Conservation (phyloP, 768 basidiomycete species). For the Lactarius tabidus region DNA sequence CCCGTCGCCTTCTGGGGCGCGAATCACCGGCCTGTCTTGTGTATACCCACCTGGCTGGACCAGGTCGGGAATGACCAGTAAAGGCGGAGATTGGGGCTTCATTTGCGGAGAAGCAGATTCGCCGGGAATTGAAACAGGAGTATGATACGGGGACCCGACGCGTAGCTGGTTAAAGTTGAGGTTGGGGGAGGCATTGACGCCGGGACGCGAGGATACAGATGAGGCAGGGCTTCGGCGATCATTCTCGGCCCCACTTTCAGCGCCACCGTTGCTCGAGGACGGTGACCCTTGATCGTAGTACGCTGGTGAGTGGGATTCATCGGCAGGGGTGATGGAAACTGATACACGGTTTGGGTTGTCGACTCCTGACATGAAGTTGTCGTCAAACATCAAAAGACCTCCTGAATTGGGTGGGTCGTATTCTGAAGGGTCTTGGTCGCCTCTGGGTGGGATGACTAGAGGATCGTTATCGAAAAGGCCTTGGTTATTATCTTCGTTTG, state of each 20-base stretch:
- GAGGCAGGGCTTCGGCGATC: slow-evolving; percentile 57
- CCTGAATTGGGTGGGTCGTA: slow-evolving; percentile 52
- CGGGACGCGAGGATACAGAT: slow-evolving; percentile 59
- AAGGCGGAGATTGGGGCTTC: slow-evolving; percentile 64
- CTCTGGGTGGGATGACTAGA: slow-evolving; percentile 34
- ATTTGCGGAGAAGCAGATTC: slow-evolving; percentile 37
- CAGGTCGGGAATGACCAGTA: slow-evolving; percentile 55
- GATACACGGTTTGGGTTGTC: slow-evolving; percentile 48
- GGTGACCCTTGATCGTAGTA: slow-evolving; percentile 63
- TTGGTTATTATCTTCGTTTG: slow-evolving; percentile 39
- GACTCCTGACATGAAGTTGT: slow-evolving; percentile 46
- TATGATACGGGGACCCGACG: slow-evolving; percentile 64
- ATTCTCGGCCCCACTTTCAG: slow-evolving; percentile 44
- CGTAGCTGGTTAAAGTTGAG: slow-evolving; percentile 55
- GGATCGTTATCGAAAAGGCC: slow-evolving; percentile 45
- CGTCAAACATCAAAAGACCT: slow-evolving; percentile 30
- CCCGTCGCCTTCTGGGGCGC: slow-evolving; percentile 53
- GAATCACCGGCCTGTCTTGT: slow-evolving; percentile 48
- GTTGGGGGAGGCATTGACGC: slow-evolving; percentile 47
- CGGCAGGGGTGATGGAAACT: slow-evolving; percentile 35
- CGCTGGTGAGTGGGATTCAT: slow-evolving; percentile 37
- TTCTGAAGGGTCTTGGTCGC: slow-evolving; percentile 69
- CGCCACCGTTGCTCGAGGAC: slow-evolving; percentile 46
- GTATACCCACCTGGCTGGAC: slow-evolving; percentile 35
- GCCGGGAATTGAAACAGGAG: slow-evolving; percentile 40